Evolutionary conservation across 1,139 yeast genomes (phyloP), one percentile per base, ranked within the genome.

Genomic region (Candida smagusa): DNA sequence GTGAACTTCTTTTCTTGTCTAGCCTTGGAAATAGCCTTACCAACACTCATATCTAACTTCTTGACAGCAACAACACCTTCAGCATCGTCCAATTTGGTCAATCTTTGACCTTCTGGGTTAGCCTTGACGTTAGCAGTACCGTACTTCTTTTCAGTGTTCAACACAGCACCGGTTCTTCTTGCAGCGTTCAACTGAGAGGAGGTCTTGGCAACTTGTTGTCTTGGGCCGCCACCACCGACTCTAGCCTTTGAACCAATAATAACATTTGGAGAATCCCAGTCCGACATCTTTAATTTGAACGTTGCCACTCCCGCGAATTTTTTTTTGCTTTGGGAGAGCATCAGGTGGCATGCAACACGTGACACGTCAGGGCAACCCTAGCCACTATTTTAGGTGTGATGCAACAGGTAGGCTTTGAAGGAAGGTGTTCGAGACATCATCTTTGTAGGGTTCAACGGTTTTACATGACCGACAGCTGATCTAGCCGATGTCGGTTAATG

Each of bases 1-100:
- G 97, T 85, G 57, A 89, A 61, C 54, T 79, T 79, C 77, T 89
- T 89, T 47, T 87, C 97, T 56, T 81, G 84, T 69, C 98, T 84
- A 31, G 86, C 96, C 61, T 82, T 74, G 44, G 81, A 78, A 53
- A 92, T 89, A 39, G 94, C 84, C 60, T 84, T 86, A 53, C 98
- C 98, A 28, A 94, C 97, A 43, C 68, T 68, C 23, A 76, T 70
- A 42, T 88, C 95, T 41, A 92, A 67, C 68, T 89, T 94, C 68
- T 90, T 85, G 39, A 95, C 95, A 30, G 95, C 86, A 40, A 89
- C 95, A 45, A 92, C 90, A 55, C 90, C 97, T 54, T 90, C 95
- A 38, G 88, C 82, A 59, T 95, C 84, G 62, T 92, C 98, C 53
- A 92, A 77, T 72, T 83, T 92, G 47, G 98, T 84, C 58, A 92